Conservation (phyloP, 192 early-diverging fungal genomes). For the Linnemannia hyalina region DNA sequence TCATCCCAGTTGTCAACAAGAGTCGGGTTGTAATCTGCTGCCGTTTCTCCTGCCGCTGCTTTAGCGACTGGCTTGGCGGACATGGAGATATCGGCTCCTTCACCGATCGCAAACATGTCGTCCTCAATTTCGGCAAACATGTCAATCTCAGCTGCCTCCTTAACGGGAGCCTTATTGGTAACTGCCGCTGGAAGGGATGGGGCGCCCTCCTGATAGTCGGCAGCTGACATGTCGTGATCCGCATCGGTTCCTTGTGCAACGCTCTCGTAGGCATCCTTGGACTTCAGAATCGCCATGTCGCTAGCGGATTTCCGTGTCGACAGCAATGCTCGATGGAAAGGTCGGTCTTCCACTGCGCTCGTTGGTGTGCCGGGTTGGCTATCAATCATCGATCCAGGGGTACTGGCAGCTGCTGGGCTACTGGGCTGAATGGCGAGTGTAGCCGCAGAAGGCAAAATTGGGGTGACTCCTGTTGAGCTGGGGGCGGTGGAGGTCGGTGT, state of each 20-base stretch:
- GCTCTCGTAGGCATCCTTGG: constrained; percentile 63
- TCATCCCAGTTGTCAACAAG: constrained; percentile 96
- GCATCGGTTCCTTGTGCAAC: constrained; percentile 57
- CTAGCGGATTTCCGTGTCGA: constrained; percentile 50
- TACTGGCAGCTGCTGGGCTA: constrained; percentile 35
- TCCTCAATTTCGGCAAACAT: constrained; percentile 82
- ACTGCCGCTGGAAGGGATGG: constrained; percentile 25
- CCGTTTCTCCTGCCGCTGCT: constrained; percentile 35
- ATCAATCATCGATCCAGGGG: constrained; percentile 73
- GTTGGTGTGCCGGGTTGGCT: constrained; percentile 85
- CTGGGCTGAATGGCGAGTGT: constrained; percentile 9
- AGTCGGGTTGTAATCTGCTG: constrained; percentile 60
- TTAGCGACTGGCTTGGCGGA: constrained; percentile 25
- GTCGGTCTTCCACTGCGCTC: constrained; percentile 77
- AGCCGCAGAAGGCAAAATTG: constrained; percentile 8
- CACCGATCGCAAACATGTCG: constrained; percentile 74
- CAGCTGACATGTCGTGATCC: constrained; percentile 72
- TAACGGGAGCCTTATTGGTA: constrained; percentile 20
- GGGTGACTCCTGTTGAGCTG: constrained; percentile 14
- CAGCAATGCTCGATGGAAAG: constrained; percentile 48
- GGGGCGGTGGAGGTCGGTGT: constrained; percentile 20
- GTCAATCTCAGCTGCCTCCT: constrained; percentile 62
- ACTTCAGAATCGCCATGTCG: constrained; percentile 62
- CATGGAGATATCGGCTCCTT: constrained; percentile 17
- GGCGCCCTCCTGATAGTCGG: constrained; percentile 70